A percentile compares a stretch with the other conserved stretches of the same genome.
phyloP scores from a whole-genome alignment of 805 yeast species.

The Pichia heedii region DNA sequence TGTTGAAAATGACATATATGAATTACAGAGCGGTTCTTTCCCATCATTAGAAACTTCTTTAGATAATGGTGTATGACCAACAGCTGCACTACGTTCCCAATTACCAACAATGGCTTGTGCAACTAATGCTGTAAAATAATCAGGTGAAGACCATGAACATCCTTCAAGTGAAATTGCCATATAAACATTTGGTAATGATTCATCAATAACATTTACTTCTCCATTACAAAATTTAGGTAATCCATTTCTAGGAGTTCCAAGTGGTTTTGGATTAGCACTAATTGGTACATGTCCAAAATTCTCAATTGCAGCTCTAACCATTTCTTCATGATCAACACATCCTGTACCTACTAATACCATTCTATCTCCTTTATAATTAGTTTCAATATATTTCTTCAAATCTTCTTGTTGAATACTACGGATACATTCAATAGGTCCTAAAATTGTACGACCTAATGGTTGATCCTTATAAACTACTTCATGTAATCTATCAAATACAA shows the following conservation, averaged over 20 bases:
- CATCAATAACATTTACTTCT: constrained; percentile 77
- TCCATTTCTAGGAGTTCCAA: constrained; percentile 67
- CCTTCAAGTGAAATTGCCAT: constrained; percentile 96
- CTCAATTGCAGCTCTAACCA: constrained; percentile 66
- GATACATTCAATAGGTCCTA: constrained; percentile 90
- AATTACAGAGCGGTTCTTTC: constrained; percentile 69
- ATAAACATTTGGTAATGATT: constrained; percentile 78
- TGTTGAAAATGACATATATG: constrained; percentile 94
- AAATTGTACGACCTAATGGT: constrained; percentile 90
- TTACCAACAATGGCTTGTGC: constrained; percentile 96
- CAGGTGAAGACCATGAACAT: constrained; percentile 93
- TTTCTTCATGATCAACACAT: constrained; percentile 77
- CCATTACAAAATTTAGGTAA: constrained; percentile 78
- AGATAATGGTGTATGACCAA: constrained; percentile 73
- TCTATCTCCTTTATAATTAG: constrained; percentile 90
- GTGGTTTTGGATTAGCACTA: constrained; percentile 47
- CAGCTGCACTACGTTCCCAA: constrained; percentile 82
- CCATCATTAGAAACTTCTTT: constrained; percentile 41
- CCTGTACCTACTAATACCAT: constrained; percentile 99
- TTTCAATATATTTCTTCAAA: constrained; percentile 66
- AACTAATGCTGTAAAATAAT: constrained; percentile 88
- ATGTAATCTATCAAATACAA: constrained; percentile 93
- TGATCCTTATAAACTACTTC: constrained; percentile 85
- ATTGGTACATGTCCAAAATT: constrained; percentile 64
- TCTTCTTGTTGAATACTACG: constrained; percentile 69